Base-by-base conservation (phyloP, 805 yeast genomes). In the Saccharomyces eubayanus region DNA sequence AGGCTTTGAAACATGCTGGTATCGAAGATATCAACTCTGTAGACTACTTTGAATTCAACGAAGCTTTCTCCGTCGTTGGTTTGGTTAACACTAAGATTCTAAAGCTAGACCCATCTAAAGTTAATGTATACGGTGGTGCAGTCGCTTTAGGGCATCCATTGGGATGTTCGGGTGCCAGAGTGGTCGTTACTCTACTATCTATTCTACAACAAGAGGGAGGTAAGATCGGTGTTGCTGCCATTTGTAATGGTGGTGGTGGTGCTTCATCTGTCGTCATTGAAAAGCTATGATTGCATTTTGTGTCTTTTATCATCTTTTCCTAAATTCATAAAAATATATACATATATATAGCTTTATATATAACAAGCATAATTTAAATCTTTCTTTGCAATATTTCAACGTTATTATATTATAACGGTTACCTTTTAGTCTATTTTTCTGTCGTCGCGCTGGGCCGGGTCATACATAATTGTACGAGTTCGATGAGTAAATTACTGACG, bases 161-260 rank as follows among this genome's bases (percentile, higher is more conserved):
- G 68, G 97, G 97, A 55, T 85, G 92, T 69, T 87, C 96, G n/a
- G 97, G 97, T 72, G 95, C 96, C 48, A 82, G 97, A 78, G 81
- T 94, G 65, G 82, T 94, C 54, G 91, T 89, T 61, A 94, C 99
- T 29, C 79, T 94, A 72, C 65, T 83, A 55, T 81, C 89, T 50
- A 90, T 91, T 16, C 81, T 94, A 68, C 61, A 73, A 41, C 97
- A 92, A 76, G 98, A 94, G 77, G 74, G 74, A 53, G 95, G 92
- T 63, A 89, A 85, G 75, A 72, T 84, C 62, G 99, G 99, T 71
- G 89, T 83, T 61, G 97, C 97, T 65, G 97, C 89, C 71, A 85
- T 94, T 69, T 94, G 99, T 80, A 94, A 94, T 73, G 99, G 99
- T 77, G 99, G 99, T 67, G 99, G 99, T 71, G 99, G 99, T 70